phyloP scores from a whole-genome alignment of 495 filamentous ascomycete species.

The Collariella sp. region DNA sequence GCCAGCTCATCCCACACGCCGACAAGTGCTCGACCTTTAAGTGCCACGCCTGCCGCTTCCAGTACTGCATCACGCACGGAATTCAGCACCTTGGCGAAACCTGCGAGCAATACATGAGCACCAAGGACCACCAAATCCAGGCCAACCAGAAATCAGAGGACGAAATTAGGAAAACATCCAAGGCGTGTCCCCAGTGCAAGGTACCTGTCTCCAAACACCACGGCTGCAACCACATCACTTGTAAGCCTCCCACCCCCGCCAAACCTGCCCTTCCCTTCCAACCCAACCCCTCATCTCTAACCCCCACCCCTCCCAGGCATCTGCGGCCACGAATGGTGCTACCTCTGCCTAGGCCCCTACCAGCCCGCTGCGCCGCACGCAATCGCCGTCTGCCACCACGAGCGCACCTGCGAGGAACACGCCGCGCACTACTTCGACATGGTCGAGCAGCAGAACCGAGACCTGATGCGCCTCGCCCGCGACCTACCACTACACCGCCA shows the following conservation, averaged over 20 bases:
- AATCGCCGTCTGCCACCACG: slow-evolving; percentile 31
- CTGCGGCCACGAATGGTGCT: slow-evolving; percentile 42
- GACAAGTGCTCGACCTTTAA: slow-evolving; percentile 30
- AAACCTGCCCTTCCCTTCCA: background rate
- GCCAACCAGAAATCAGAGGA: slow-evolving; percentile 34
- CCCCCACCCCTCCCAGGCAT: slow-evolving; percentile 20
- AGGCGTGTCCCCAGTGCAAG: slow-evolving; percentile 40
- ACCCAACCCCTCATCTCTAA: background rate
- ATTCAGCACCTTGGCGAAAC: slow-evolving; percentile 42
- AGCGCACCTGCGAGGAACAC: slow-evolving; percentile 24
- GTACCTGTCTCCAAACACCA: slow-evolving; percentile 33
- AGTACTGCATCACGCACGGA: slow-evolving; percentile 37
- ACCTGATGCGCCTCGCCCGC: too few species aligned
- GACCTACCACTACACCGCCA: too few species aligned
- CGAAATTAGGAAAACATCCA: slow-evolving; percentile 29
- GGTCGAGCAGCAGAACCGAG: too few species aligned
- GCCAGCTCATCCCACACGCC: slow-evolving; percentile 30
- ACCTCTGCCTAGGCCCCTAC: slow-evolving; percentile 32
- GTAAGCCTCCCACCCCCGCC: slow-evolving; percentile 22
- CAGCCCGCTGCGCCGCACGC: slow-evolving; percentile 16
- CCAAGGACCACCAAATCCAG: slow-evolving; percentile 21
- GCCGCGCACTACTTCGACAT: slow-evolving; percentile 18
- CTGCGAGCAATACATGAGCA: slow-evolving; percentile 40
- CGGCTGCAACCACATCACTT: slow-evolving; percentile 45
- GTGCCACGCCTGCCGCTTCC: slow-evolving; percentile 30